Base-by-base conservation (phyloP, 306 rosid species). In the Sechiopsis laciniata region DNA sequence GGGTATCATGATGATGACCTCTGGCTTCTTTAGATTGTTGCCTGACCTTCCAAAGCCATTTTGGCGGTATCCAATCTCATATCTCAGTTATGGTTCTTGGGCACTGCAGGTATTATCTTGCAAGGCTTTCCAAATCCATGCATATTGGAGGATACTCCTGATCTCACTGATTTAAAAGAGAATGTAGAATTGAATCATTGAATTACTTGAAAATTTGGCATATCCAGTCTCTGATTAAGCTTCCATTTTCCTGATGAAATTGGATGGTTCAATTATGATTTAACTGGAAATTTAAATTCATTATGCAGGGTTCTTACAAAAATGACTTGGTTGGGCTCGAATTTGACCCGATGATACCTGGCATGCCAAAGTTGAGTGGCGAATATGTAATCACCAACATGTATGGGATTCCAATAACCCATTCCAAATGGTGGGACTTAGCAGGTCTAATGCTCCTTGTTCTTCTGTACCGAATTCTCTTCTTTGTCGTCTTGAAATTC, bases 391-490 rank as follows among this genome's bases (percentile, higher is more conserved):
- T 91, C 67, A 76, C 74, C 13, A 86, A 79, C 21, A 79, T 84
- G 83, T 92, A 85, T 78, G 97, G 99, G 10, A 84, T 94, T 78
- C 66, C 79, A 71, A 46, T 80, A 75, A 85, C 69, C 29, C 81
- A 86, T 71, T 94, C 97, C 65, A 91, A 94, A 75, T 94, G 99
- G 99, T 91, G 97, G 99, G 99, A 94, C 85, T 72, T 94, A 1
- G 83, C 80, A 56, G 95, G 85, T 13, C 83, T 94, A 21, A 55
- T 75, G 29, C 40, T 77, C 75, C 85, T 91, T 51, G 91, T 91
- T 75, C 40, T 91, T 7, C 9, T 74, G 7, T 85, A 76, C 11
- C 87, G 92, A 75, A 54, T 89, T 62, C 76, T 89, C 53, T 91
- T 91, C 82, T 94, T 91, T 76, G 19, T 84, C 53, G 79, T 91